These are phyloP conservation scores for Lichenothelia convexa DNA, from an alignment of 495 filamentous ascomycete species.

Conservation along the genomic window DNA sequence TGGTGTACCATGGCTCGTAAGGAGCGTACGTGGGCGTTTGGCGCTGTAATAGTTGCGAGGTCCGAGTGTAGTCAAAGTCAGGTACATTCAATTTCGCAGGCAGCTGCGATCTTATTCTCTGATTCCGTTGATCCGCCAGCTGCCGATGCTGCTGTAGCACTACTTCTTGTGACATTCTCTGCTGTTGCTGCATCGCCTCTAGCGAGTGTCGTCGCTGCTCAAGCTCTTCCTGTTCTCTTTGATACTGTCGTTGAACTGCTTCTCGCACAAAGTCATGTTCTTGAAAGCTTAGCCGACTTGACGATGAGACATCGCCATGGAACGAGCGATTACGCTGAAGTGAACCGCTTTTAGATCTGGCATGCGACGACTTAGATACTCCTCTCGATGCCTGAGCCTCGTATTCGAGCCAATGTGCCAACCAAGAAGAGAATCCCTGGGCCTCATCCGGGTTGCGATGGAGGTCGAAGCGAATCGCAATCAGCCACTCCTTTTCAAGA, in stretches of 20 bases:
- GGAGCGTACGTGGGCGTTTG: constrained; percentile 24
- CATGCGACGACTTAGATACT: constrained; percentile 29
- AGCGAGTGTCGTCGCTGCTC: too few relatives aligned
- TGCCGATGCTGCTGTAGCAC: too few relatives aligned
- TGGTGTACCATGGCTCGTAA: constrained; percentile 34
- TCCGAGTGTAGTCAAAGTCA: constrained; percentile 17
- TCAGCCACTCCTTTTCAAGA: constrained; percentile 84
- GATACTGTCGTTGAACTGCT: too few relatives aligned
- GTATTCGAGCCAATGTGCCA: constrained; percentile 69
- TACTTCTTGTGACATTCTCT: too few relatives aligned
- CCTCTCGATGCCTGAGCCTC: constrained; percentile 37
- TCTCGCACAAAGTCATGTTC: too few relatives aligned
- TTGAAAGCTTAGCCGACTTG: too few relatives aligned
- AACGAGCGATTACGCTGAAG: constrained; percentile 29
- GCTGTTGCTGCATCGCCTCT: too few relatives aligned
- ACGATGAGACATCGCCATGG: constrained; percentile 18
- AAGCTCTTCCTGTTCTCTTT: too few relatives aligned
- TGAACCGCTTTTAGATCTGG: constrained; percentile 57
- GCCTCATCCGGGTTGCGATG: constrained; percentile 71
- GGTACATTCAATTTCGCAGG: constrained; percentile 18
- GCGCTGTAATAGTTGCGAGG: constrained; percentile 27
- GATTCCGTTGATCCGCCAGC: too few relatives aligned
- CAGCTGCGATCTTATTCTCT: too few relatives aligned
- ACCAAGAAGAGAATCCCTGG: constrained; percentile 70
- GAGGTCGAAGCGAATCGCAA: constrained; percentile 67